Conservation (phyloP, 805 yeast genomes). For the Nakazawaea molendinolei region DNA sequence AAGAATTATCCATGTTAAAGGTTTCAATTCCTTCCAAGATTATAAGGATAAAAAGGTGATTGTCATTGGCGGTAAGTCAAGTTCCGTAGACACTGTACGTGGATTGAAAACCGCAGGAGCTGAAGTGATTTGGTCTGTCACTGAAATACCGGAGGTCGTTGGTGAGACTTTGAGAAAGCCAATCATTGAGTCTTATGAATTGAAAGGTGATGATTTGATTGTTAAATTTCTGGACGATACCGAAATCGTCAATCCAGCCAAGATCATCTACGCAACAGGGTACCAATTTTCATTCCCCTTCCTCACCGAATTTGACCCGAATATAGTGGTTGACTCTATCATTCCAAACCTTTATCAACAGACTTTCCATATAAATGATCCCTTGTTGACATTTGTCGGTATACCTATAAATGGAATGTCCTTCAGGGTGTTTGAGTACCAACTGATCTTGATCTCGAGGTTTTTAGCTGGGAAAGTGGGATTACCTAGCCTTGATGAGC, state of each 20-base stretch:
- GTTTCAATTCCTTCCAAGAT: slow-evolving; percentile 15
- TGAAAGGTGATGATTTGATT: slow-evolving; percentile 9
- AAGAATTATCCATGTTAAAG: slow-evolving; percentile 22
- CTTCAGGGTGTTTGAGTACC: slow-evolving; percentile 34
- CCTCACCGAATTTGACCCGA: slow-evolving; percentile 16
- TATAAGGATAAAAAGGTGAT: slow-evolving; percentile 16
- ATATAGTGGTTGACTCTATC: slow-evolving; percentile 21
- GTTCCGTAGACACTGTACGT: slow-evolving; percentile 7
- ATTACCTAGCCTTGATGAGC: slow-evolving; percentile 25
- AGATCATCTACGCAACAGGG: slow-evolving; percentile 23
- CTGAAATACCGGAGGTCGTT: not conserved
- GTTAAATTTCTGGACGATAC: slow-evolving; percentile 21
- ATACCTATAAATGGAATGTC: slow-evolving; percentile 31
- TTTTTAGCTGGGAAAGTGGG: slow-evolving; percentile 24
- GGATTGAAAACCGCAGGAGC: not conserved
- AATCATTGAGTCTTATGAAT: slow-evolving; percentile 17
- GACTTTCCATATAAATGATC: slow-evolving; percentile 27
- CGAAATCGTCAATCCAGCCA: slow-evolving; percentile 15
- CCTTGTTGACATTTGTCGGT: slow-evolving; percentile 29
- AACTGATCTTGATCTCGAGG: slow-evolving; percentile 30
- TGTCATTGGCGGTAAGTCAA: slow-evolving; percentile 5
- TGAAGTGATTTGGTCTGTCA: not conserved
- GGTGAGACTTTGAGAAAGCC: slow-evolving; percentile 21
- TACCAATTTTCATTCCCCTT: slow-evolving; percentile 21
- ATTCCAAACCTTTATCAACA: slow-evolving; percentile 27